phyloP scores from a whole-genome alignment of 495 filamentous ascomycete genomes.

The Emericellopsis terricola region DNA sequence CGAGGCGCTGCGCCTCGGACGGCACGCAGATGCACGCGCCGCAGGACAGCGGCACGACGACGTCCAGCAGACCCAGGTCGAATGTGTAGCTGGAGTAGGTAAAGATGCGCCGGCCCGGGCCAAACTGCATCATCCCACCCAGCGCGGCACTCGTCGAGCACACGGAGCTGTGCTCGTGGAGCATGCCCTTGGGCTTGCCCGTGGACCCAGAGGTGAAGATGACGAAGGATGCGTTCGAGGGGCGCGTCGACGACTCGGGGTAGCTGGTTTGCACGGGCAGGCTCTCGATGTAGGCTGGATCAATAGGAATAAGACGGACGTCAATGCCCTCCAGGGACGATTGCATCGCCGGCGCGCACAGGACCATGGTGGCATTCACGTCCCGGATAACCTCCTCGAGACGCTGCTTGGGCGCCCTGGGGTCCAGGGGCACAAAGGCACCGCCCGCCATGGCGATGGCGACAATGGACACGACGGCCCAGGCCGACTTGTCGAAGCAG shows the following conservation, averaged over 20 bases:
- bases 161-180: too few relatives aligned
- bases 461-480: background rate
- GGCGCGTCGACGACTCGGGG: too few relatives aligned
- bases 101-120: slow-evolving; percentile 1
- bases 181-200: slow-evolving; percentile 25
- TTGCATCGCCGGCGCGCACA: background rate
- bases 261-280: slow-evolving; percentile 27
- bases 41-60: background rate
- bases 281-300: background rate
- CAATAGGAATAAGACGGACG: background rate
- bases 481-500: slow-evolving; percentile 2
- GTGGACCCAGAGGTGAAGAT: too few relatives aligned
- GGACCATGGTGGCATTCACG: background rate
- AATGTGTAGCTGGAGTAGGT: too few relatives aligned
- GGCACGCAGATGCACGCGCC: slow-evolving; percentile 1
- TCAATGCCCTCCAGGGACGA: background rate
- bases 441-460: too few relatives aligned
- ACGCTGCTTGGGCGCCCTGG: slow-evolving; percentile 32
- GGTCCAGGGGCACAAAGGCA: too few relatives aligned
- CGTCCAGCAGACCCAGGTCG: background rate
- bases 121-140: background rate
- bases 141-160: too few relatives aligned
- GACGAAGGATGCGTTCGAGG: too few relatives aligned
- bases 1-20: background rate
- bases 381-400: slow-evolving; percentile 8